phyloP scores from a whole-genome alignment of 2,329 filamentous ascomycete species.

The Amesomyces nigricolor region DNA sequence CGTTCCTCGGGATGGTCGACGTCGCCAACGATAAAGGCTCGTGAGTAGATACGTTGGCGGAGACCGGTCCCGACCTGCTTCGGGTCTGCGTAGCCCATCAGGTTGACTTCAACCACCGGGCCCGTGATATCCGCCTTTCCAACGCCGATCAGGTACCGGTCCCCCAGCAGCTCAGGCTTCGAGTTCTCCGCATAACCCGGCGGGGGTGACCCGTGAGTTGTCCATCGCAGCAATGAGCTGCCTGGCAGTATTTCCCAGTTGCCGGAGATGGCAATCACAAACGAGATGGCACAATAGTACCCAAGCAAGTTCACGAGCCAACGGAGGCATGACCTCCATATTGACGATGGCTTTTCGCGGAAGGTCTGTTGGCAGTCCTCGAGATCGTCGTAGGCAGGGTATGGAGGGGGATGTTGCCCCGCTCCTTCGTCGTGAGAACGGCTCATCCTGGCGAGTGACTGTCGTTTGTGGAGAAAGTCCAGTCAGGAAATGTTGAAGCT shows the following conservation, averaged over 20 bases:
- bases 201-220: neutral
- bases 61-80: constrained; percentile 77
- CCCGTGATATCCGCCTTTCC: constrained; percentile 58
- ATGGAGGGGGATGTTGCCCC: neutral
- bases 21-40: constrained; percentile 81
- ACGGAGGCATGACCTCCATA: neutral
- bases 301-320: neutral
- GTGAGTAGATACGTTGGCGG: constrained; percentile 80
- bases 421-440: no score
- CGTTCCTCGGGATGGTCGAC: constrained; percentile 60
- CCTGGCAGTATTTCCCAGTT: neutral
- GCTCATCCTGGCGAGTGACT: no score
- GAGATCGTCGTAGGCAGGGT: no score
- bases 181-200: neutral
- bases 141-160: constrained; percentile 48
- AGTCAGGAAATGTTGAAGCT: no score
- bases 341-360: no score
- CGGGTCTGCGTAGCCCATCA: constrained; percentile 89
- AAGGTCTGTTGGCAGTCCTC: no score
- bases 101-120: constrained; percentile 81
- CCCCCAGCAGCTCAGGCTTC: constrained; percentile 20
- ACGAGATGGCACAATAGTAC: neutral
- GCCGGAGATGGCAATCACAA: neutral
- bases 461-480: no score
- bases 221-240: neutral